Evolutionary conservation across 2,329 filamentous ascomycete species (phyloP).

Genomic region (Westerdykella ornata): DNA sequence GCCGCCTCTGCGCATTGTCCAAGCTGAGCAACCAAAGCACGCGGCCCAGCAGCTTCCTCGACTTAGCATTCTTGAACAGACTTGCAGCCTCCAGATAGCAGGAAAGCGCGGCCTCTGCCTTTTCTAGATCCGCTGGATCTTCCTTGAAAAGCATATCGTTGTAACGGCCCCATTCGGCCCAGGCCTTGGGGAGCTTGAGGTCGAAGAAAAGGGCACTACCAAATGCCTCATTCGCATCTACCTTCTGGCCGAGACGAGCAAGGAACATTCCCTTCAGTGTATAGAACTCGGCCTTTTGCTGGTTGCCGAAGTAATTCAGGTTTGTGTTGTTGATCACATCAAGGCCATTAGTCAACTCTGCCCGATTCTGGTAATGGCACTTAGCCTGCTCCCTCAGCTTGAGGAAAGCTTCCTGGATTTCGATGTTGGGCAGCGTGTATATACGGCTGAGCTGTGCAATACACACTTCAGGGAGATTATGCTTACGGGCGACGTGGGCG

Average conservation of each 20-base stretch:
- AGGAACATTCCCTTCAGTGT: slow-evolving; percentile 99
- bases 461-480: slow-evolving; percentile 93
- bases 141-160: slow-evolving; percentile 95
- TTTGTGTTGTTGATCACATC: slow-evolving; percentile 99
- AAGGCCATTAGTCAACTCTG: slow-evolving; percentile 83
- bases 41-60: slow-evolving; percentile 82
- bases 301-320: slow-evolving; percentile 91
- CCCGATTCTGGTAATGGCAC: slow-evolving; percentile 94
- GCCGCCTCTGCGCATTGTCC: slow-evolving; percentile 76
- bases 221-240: slow-evolving; percentile 88
- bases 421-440: slow-evolving; percentile 97
- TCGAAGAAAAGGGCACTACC: slow-evolving; percentile 95
- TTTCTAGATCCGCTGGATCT: slow-evolving; percentile 71
- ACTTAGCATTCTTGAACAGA: slow-evolving; percentile 95
- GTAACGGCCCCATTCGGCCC: slow-evolving; percentile 99
- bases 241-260: slow-evolving; percentile 83
- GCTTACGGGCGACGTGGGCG: slow-evolving; percentile 93
- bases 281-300: slow-evolving; percentile 98
- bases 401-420: slow-evolving; percentile 98
- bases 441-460: slow-evolving; percentile 96
- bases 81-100: slow-evolving; percentile 95
- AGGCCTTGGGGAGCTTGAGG: slow-evolving; percentile 89
- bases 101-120: slow-evolving; percentile 85
- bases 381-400: slow-evolving; percentile 98
- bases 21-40: slow-evolving; percentile 94